Percentiles rank a stretch among this genome's conserved stretches.
phyloP scores from a whole-genome alignment of 805 yeast species.

The Yarrowia alimentaria region DNA sequence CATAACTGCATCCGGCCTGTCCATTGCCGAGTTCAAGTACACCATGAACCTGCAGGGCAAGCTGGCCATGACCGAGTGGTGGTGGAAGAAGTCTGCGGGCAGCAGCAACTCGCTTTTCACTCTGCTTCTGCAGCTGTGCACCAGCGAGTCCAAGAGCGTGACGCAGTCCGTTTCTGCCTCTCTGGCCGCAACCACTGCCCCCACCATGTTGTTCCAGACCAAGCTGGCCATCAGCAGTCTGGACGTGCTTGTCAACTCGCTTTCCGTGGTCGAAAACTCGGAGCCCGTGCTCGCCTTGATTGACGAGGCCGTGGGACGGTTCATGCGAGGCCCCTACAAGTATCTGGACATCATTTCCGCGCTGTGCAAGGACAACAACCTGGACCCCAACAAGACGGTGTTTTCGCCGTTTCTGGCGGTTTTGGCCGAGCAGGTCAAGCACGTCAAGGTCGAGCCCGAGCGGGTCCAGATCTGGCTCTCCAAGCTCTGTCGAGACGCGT shows the following conservation, averaged over 20 bases:
- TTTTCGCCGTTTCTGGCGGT: slow-evolving; percentile 60
- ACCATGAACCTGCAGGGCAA: slow-evolving; percentile 17
- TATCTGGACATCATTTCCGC: slow-evolving; percentile 60
- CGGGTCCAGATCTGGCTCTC: slow-evolving; percentile 50
- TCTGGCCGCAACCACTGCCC: slow-evolving; percentile 8
- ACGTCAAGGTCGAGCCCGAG: slow-evolving; percentile 40
- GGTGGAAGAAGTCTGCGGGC: slow-evolving; percentile 15
- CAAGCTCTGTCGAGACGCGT: slow-evolving; percentile 48
- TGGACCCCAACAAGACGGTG: slow-evolving; percentile 37
- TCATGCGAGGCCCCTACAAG: slow-evolving; percentile 75
- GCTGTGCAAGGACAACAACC: slow-evolving; percentile 23
- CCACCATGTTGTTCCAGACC: slow-evolving; percentile 21
- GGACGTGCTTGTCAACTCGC: slow-evolving; percentile 22
- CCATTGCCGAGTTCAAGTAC: slow-evolving; percentile 13
- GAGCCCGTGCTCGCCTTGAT: slow-evolving; percentile 45
- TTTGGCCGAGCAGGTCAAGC: slow-evolving; percentile 68
- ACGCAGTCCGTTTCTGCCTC: slow-evolving; percentile 6
- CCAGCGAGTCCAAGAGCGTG: background rate
- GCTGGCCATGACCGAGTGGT: slow-evolving; percentile 8
- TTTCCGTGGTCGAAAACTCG: background rate
- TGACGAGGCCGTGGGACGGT: slow-evolving; percentile 74
- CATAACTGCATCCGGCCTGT: slow-evolving; percentile 14
- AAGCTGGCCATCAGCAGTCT: slow-evolving; percentile 6
- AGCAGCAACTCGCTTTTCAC: background rate
- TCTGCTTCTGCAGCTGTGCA: background rate